These are phyloP conservation scores for Lindgomyces ingoldianus DNA, from an alignment of 495 filamentous ascomycete species.

Conservation along the genomic window DNA sequence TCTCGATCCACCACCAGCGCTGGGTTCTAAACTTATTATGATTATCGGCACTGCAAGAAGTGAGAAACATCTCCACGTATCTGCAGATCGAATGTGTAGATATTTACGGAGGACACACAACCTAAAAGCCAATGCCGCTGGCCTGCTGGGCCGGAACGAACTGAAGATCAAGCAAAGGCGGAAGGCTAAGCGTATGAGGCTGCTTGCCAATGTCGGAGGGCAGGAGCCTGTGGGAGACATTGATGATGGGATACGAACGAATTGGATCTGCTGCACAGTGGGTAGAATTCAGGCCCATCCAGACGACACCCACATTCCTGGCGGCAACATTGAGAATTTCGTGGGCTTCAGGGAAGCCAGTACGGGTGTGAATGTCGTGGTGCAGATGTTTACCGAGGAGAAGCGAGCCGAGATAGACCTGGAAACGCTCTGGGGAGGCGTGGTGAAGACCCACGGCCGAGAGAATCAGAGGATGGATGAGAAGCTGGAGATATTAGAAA, in stretches of 20 bases:
- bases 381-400: conserved; percentile 87
- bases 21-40: conserved; percentile 89
- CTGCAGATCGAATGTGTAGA: conserved; percentile 82
- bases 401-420: conserved; percentile 82
- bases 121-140: conserved; percentile 76
- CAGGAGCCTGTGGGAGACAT: conserved; percentile 49
- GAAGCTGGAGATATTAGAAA: conserved; percentile 5
- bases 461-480: conserved; percentile 30
- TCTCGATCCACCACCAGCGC: conserved; percentile 79
- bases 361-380: conserved; percentile 66
- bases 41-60: conserved; percentile 88
- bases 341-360: conserved; percentile 72
- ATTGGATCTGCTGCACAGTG: conserved; percentile 94
- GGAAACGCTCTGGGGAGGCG: conserved; percentile 73
- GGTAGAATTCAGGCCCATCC: conserved; percentile 61
- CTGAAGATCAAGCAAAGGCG: conserved; percentile 82
- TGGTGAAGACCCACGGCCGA: conserved; percentile 43
- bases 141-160: conserved; percentile 84
- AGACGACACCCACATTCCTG: conserved; percentile 23
- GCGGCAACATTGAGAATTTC: conserved; percentile 49
- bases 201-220: conserved; percentile 64
- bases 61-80: conserved; percentile 90
- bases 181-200: conserved; percentile 73
- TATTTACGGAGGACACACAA: conserved; percentile 76
- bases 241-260: conserved; percentile 83